These are phyloP conservation scores for Euphorbia lathyris DNA, from an alignment of 345 rosid species.

Conservation along the genomic window DNA sequence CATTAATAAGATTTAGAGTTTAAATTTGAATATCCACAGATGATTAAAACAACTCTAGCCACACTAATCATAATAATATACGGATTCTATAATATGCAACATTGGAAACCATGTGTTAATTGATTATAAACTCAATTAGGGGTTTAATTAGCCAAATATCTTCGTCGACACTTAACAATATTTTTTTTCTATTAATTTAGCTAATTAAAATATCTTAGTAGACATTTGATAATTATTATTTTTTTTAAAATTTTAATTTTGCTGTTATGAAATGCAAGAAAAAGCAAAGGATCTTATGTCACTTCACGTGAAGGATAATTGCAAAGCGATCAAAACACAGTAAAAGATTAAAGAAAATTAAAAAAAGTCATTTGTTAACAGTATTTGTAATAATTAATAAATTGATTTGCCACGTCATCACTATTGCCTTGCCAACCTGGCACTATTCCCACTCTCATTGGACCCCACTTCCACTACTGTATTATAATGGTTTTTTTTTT, in stretches of 20 bases:
- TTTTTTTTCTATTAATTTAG: no score
- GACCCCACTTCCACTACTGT: conserved; percentile 16
- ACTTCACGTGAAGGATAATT: conserved; percentile 34
- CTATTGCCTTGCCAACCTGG: conserved; percentile 24
- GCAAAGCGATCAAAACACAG: conserved; percentile 3
- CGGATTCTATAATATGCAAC: no score
- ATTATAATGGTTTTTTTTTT: no score
- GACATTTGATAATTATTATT: conserved; percentile 2
- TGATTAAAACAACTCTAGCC: no score
- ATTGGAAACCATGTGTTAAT: no score
- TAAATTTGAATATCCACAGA: no score
- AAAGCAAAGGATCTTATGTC: conserved; percentile 56
- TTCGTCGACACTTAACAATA: no score
- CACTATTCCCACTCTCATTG: conserved; percentile 14
- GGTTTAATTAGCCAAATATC: no score
- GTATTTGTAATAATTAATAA: conserved; percentile 3
- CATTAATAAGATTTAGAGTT: no score
- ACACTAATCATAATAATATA: no score
- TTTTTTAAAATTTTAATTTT: conserved; percentile 6
- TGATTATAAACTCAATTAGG: no score
- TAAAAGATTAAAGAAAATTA: neutral
- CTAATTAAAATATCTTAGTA: conserved; percentile 3
- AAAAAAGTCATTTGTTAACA: neutral
- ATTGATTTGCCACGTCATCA: conserved; percentile 29
- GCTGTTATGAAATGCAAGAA: conserved; percentile 32